These are phyloP conservation scores for Paecilomyces formosus DNA, from an alignment of 2,329 filamentous ascomycete species.

Conservation along the genomic window DNA sequence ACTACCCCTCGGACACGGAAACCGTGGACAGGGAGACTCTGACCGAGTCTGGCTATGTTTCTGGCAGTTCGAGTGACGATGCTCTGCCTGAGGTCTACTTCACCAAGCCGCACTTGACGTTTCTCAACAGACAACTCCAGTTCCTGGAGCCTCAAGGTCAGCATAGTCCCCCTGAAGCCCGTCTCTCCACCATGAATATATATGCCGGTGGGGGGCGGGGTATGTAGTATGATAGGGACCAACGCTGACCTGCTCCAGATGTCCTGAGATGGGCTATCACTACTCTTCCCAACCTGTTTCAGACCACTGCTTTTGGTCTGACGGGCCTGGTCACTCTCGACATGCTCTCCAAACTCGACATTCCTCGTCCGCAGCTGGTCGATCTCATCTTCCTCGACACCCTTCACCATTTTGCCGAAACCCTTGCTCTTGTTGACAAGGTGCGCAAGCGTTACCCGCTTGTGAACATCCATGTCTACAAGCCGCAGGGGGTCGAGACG, in stretches of 20 bases:
- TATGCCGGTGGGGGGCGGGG: slow-evolving; percentile 7
- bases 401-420: slow-evolving; percentile 74
- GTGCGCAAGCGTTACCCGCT: slow-evolving; percentile 70
- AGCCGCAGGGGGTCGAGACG: slow-evolving; percentile 68
- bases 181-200: neutral
- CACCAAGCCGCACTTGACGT: slow-evolving; percentile 78
- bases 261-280: slow-evolving; percentile 88
- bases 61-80: slow-evolving; percentile 54
- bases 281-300: slow-evolving; percentile 81
- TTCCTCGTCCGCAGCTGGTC: slow-evolving; percentile 42
- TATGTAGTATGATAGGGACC: slow-evolving; percentile 1
- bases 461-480: slow-evolving; percentile 80
- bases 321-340: slow-evolving; percentile 77
- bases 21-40: slow-evolving; percentile 46
- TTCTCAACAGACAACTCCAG: slow-evolving; percentile 84
- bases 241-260: slow-evolving; percentile 42
- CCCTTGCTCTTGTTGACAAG: slow-evolving; percentile 63
- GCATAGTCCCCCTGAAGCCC: slow-evolving; percentile 11
- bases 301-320: slow-evolving; percentile 76
- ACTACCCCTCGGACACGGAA: slow-evolving; percentile 30
- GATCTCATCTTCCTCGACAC: slow-evolving; percentile 70
- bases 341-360: slow-evolving; percentile 48
- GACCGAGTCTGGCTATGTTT: slow-evolving; percentile 78
- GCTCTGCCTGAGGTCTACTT: slow-evolving; percentile 72
- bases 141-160: slow-evolving; percentile 70